phyloP scores from a whole-genome alignment of 2,329 filamentous ascomycete genomes.

The Pseudogymnoascus sp. region DNA sequence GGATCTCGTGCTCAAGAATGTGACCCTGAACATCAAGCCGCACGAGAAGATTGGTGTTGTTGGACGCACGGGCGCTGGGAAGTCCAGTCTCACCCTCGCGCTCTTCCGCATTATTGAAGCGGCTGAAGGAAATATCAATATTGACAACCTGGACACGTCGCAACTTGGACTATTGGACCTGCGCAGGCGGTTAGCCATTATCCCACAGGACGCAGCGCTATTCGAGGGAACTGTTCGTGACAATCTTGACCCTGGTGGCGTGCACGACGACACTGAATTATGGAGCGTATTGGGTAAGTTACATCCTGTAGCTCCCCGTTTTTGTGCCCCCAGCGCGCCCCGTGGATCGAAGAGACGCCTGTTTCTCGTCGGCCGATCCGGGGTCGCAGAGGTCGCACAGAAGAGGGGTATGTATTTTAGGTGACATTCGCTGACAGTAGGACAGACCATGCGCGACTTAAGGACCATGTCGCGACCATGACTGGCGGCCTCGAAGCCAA shows the following conservation, averaged over 20 bases:
- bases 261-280: slow-evolving; percentile 92
- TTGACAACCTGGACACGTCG: slow-evolving; percentile 83
- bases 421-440: slow-evolving; percentile 32
- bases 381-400: slow-evolving; percentile 10
- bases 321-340: background rate
- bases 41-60: slow-evolving; percentile 98
- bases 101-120: slow-evolving; percentile 95
- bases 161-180: slow-evolving; percentile 84
- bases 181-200: slow-evolving; percentile 83
- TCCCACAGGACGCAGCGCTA: slow-evolving; percentile 92
- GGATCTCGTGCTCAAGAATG: slow-evolving; percentile 85
- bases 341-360: background rate
- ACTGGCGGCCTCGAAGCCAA: slow-evolving; percentile 80
- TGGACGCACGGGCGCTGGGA: slow-evolving; percentile 89
- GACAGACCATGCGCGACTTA: slow-evolving; percentile 81
- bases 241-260: slow-evolving; percentile 89
- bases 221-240: slow-evolving; percentile 91
- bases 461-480: slow-evolving; percentile 82
- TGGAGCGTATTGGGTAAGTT: slow-evolving; percentile 86
- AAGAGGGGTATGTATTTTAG: slow-evolving; percentile 22
- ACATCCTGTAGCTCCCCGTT: background rate
- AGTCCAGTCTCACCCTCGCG: slow-evolving; percentile 85
- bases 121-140: slow-evolving; percentile 70
- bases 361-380: slow-evolving; percentile 3
- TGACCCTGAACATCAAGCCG: slow-evolving; percentile 85